A percentile compares a stretch with the other conserved stretches of the same genome.
phyloP scores from a whole-genome alignment of 306 rosid species.

The Echinosophora koreensis region DNA sequence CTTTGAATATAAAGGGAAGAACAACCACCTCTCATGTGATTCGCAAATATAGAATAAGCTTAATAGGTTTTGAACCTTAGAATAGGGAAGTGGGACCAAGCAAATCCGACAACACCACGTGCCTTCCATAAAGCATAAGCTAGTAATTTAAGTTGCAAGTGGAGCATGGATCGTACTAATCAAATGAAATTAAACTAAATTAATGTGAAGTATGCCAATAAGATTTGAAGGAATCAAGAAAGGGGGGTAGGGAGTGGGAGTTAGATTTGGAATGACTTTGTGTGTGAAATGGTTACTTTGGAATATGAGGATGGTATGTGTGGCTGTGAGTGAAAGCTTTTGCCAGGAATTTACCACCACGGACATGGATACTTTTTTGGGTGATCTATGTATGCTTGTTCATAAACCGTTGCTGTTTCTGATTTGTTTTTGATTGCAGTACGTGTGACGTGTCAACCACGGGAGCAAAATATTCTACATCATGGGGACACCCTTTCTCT shows the following conservation, averaged over 20 bases:
- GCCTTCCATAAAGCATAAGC: conserved; percentile 49
- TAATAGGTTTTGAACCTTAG: conserved; percentile 15
- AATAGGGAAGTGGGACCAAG: conserved; percentile 43
- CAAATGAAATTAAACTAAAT: conserved; percentile 36
- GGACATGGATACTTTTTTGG: conserved; percentile 38
- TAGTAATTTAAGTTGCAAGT: conserved; percentile 43
- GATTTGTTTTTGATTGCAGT: conserved; percentile 31
- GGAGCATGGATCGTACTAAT: conserved; percentile 41
- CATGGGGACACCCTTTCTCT: conserved; percentile 13
- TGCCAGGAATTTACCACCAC: conserved; percentile 41
- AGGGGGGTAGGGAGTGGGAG: not conserved
- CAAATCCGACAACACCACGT: conserved; percentile 62
- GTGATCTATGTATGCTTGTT: conserved; percentile 7
- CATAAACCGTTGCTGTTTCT: conserved; percentile 46
- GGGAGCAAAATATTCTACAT: conserved; percentile 44
- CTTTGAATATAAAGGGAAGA: not conserved
- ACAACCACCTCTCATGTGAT: conserved; percentile 23
- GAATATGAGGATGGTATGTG: conserved; percentile 12
- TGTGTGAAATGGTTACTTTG: conserved; percentile 47
- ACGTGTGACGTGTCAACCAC: conserved; percentile 42
- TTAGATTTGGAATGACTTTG: conserved; percentile 24
- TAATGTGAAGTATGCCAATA: not conserved
- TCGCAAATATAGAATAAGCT: conserved; percentile 26
- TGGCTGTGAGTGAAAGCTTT: conserved; percentile 46
- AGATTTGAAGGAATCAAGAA: conserved; percentile 45